A percentile compares a stretch with the other conserved stretches of the same genome.
phyloP scores from a whole-genome alignment of 352 stramenopile genomes.

The Phytopythium cucurbitacearum region DNA sequence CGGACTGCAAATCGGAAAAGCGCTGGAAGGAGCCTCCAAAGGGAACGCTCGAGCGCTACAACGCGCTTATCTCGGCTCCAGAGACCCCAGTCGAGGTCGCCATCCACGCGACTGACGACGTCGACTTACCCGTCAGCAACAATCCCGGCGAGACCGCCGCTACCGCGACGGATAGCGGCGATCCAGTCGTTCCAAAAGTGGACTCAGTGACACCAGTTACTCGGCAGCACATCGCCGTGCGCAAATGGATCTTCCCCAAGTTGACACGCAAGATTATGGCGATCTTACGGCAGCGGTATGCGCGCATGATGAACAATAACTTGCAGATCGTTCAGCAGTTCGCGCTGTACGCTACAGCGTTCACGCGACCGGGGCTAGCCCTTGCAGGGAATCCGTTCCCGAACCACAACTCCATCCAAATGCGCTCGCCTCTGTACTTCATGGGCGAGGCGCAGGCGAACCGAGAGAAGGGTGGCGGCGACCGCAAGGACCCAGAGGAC shows the following conservation, averaged over 20 bases:
- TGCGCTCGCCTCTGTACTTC: conserved; percentile 34
- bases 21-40: conserved; percentile 19
- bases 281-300: conserved; percentile 39
- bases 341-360: conserved; percentile 3
- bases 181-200: background rate
- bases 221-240: conserved; percentile 36
- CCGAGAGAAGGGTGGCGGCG: conserved; percentile 1
- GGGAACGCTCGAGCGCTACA: conserved; percentile 19
- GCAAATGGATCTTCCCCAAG: conserved; percentile 41
- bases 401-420: conserved; percentile 14
- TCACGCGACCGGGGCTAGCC: conserved; percentile 14
- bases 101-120: background rate
- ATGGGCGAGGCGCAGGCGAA: conserved; percentile 22
- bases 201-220: conserved; percentile 23
- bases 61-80: conserved; percentile 8
- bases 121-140: background rate
- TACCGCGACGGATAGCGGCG: background rate
- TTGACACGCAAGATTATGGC: conserved; percentile 37
- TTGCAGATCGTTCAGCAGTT: conserved; percentile 23
- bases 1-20: conserved; percentile 33
- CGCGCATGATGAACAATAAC: conserved; percentile 36
- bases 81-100: conserved; percentile 6
- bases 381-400: conserved; percentile 38
- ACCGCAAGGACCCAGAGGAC: conserved; percentile 7
- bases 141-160: conserved; percentile 2